Conservation (phyloP, 2,329 filamentous ascomycete species). For the Aureobasidium pullulans region DNA sequence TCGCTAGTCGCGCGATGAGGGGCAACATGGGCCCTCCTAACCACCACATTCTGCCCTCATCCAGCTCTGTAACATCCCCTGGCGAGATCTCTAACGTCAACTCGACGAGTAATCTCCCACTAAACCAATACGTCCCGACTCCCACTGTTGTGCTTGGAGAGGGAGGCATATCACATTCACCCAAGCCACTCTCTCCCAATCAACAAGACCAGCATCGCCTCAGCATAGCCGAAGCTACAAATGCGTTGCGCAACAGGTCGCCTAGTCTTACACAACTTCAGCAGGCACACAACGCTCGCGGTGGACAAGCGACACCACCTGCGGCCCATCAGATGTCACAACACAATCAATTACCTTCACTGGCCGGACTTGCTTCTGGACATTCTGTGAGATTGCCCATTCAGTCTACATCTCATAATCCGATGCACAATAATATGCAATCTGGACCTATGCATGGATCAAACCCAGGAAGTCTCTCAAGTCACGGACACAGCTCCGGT, state of each 20-base stretch:
- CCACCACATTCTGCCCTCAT: slow-evolving; percentile 24
- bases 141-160: slow-evolving; percentile 59
- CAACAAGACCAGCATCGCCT: slow-evolving; percentile 44
- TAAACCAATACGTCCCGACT: slow-evolving; percentile 19
- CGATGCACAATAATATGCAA: slow-evolving; percentile 7
- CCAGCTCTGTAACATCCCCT: slow-evolving; percentile 27
- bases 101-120: slow-evolving; percentile 28
- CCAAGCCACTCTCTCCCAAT: slow-evolving; percentile 72
- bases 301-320: slow-evolving; percentile 50
- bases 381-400: slow-evolving; percentile 21
- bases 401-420: slow-evolving; percentile 16
- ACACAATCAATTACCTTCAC: slow-evolving; percentile 25
- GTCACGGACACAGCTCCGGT: slow-evolving; percentile 47
- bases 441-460: slow-evolving; percentile 33
- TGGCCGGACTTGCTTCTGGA: slow-evolving; percentile 32
- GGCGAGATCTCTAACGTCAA: slow-evolving; percentile 30
- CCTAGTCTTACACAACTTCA: slow-evolving; percentile 61
- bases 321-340: slow-evolving; percentile 35
- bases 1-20: slow-evolving; percentile 34
- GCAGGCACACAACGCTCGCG: slow-evolving; percentile 55
- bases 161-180: slow-evolving; percentile 68
- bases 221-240: slow-evolving; percentile 40
- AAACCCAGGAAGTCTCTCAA: slow-evolving; percentile 44
- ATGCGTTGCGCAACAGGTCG: slow-evolving; percentile 50
- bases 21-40: slow-evolving; percentile 31